phyloP scores from a whole-genome alignment of 2,329 filamentous ascomycete genomes.

The Phyllosticta citrichinensis region DNA sequence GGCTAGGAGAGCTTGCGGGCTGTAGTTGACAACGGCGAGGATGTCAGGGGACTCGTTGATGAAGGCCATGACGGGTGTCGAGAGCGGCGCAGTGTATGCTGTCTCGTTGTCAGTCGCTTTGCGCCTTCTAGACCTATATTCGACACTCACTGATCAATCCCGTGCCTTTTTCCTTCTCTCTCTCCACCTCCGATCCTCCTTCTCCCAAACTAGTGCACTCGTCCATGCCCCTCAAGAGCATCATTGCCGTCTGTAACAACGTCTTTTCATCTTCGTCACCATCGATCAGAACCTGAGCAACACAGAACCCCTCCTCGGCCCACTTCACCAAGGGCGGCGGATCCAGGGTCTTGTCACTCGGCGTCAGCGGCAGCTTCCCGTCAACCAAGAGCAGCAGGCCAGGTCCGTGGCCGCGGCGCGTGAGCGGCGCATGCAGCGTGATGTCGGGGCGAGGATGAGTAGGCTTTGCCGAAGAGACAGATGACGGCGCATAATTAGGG shows the following conservation, averaged over 20 bases:
- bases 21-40: constrained; percentile 1
- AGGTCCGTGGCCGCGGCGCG: constrained; percentile 39
- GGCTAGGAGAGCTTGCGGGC: not conserved
- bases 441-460: no score
- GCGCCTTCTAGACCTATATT: not conserved
- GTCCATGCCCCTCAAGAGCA: not conserved
- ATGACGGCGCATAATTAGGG: no score
- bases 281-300: constrained; percentile 42
- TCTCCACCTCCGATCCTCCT: not conserved
- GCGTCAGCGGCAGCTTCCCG: constrained; percentile 19
- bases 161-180: not conserved
- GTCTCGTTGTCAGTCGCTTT: not conserved
- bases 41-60: constrained; percentile 1
- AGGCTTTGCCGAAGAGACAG: no score
- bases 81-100: not conserved
- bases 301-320: constrained; percentile 60
- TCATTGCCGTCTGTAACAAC: not conserved
- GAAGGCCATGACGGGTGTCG: not conserved
- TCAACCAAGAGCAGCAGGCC: constrained; percentile 39
- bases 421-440: constrained; percentile 28
- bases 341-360: constrained; percentile 32
- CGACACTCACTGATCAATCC: not conserved
- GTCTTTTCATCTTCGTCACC: not conserved
- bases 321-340: constrained; percentile 54
- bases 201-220: not conserved